phyloP scores from a whole-genome alignment of 2,329 filamentous ascomycete genomes.

The Tolypocladium amazonense region DNA sequence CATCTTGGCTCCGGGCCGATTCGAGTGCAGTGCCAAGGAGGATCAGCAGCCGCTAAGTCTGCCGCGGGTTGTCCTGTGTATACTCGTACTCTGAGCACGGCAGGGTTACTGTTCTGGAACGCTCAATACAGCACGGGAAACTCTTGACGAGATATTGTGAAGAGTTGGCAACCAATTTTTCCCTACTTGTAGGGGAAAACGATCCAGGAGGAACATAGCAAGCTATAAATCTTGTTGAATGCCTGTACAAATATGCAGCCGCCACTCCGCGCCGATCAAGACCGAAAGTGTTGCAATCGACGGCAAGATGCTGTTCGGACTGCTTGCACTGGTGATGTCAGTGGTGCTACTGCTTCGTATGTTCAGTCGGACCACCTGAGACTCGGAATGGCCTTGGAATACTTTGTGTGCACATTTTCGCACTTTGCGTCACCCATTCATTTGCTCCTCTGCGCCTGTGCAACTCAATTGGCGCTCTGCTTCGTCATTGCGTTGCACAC shows the following conservation, averaged over 20 bases:
- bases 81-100: too few species aligned
- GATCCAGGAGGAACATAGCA: not conserved
- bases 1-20: not conserved
- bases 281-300: not conserved
- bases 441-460: not conserved
- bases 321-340: not conserved
- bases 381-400: not conserved
- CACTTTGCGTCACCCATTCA: not conserved
- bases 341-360: not conserved
- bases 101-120: not conserved
- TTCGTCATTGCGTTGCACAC: not conserved
- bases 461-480: not conserved
- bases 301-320: not conserved
- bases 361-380: too few species aligned
- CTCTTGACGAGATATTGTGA: not conserved
- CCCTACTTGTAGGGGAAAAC: too few species aligned
- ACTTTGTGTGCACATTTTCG: not conserved
- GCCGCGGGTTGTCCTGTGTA: not conserved
- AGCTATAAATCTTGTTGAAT: not conserved
- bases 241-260: not conserved
- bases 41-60: not conserved
- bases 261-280: not conserved
- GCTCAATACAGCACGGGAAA: not conserved
- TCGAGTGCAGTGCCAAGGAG: not conserved
- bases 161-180: too few species aligned